Evolutionary conservation across 176 grass and related monocot genomes (phyloP), one percentile per base, ranked within the genome.

Genomic region (Tillandsia fasciculata): DNA sequence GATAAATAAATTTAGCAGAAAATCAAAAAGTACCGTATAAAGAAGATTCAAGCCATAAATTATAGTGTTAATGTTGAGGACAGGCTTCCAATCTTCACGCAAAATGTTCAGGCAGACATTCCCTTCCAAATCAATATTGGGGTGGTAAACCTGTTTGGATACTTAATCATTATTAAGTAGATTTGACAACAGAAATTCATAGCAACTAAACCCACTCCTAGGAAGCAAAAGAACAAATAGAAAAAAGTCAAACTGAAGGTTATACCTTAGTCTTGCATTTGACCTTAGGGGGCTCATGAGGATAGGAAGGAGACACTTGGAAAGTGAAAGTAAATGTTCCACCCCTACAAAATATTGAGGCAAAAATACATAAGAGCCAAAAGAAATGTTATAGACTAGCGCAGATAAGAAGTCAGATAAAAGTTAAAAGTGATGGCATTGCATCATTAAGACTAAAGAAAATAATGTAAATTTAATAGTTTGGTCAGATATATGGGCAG

Each of bases 221-320:
- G 3, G 48, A 53, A 28, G 50, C 63, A 26, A 70, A 66, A 56
- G 12, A 51, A 77, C 42, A 48, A 56, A 53, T 50, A 77, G 2
- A 54, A 66, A 56, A n/a, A 61, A 23, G 2, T 3, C 27, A 18
- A 57, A 54, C 64, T 56, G 0, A 28, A 22, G 63, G 24, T 81
- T 66, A 67, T 90, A 96, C 91, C 91, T 96, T 90, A 8, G 91
- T 96, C 79, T 96, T 96, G 79, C 91, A 96, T 22, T 90, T 96
- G 59, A 96, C 91, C 79, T 96, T 96, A 22, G 91, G 91, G 12
- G 91, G 87, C 68, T 96, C 91, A 54, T 96, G 91, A 85, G 91
- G 91, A 76, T 96, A 96, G 51, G 87, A 90, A 10, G 87, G 73
- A 49, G 87, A 87, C 24, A 96, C 87, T 81, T 96, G 85, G 58